Evolutionary conservation across 495 filamentous ascomycete species (phyloP), one percentile per base, ranked within the genome.

Genomic region (Penicillium tannophilum): DNA sequence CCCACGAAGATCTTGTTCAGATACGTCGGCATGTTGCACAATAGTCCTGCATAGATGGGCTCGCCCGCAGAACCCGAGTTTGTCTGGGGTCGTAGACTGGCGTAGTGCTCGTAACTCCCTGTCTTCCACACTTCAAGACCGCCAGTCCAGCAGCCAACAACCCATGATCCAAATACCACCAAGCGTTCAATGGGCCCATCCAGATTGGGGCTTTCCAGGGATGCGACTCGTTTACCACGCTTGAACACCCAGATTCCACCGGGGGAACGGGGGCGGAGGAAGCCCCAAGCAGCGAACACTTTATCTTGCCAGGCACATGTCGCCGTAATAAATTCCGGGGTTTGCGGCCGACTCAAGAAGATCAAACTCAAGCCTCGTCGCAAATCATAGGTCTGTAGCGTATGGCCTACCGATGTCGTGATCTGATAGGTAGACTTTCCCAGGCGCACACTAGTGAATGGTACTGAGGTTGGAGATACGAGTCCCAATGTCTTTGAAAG

Each of bases 381-480:
- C 51, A 98, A 76, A 69, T 98, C 94, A 74, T 98, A 98, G 2
- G 94, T 98, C 69, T 98, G 94, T 12, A 99, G 83, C 44, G 86
- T 89, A 60, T 86, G 85, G 61, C 92, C 93, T 50, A 93, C 90
- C 0, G 90, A 97, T 41, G 95, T 98, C 14, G 94, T 97, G 72
- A 99, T 90, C 67, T 99, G 94, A 71, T 94, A 97, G 17, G 92
- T 96, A 6, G 91, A 90, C 71, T 95, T 96, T 55, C 94, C 94
- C 16, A 97, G 77, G 4, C 94, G 90, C 23, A 93, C 83, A 20
- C 87, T 86, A 8, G 93, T 90, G 66, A 98, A 97, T 6, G 94
- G 93, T 3, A 96, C 90, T 35, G 82, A 61, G 12, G 93, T 97
- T 3, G 94, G 90, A 14, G 95, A 97, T 14, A 98, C 91, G 9